These are phyloP conservation scores for Pseudogymnoascus verrucosus DNA, from an alignment of 2,329 filamentous ascomycete species.

Conservation along the genomic window DNA sequence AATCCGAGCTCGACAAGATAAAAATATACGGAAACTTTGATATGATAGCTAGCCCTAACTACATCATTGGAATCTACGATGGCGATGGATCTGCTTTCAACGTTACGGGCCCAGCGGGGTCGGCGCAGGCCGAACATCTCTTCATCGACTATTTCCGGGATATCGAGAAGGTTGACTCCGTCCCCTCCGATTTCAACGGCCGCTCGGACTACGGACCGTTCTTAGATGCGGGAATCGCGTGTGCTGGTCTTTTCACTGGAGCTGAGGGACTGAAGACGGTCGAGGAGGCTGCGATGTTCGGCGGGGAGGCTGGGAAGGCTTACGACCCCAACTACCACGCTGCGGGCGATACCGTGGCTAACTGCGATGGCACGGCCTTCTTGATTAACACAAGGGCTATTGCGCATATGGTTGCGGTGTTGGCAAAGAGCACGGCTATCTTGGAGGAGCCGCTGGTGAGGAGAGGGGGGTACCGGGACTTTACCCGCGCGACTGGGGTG, in stretches of 20 bases:
- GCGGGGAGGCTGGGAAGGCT: conserved; percentile 44
- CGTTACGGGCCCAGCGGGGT: conserved; percentile 45
- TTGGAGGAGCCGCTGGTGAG: conserved; percentile 22
- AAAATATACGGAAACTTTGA: conserved; percentile 55
- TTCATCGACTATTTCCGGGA: conserved; percentile 43
- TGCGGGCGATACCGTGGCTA: conserved; percentile 43
- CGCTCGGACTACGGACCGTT: conserved; percentile 54
- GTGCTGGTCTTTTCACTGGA: conserved; percentile 51
- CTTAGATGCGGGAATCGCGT: conserved; percentile 45
- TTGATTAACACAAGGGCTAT: conserved; percentile 47
- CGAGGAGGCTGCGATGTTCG: conserved; percentile 41
- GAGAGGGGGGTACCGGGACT: neutral
- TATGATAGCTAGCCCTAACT: conserved; percentile 33
- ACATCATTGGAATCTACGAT: conserved; percentile 29
- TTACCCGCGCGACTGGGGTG: neutral
- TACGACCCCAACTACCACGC: conserved; percentile 52
- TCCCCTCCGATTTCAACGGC: conserved; percentile 45
- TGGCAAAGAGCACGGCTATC: conserved; percentile 38
- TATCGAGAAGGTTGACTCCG: conserved; percentile 33
- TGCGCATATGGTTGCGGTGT: conserved; percentile 43
- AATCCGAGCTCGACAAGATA: conserved; percentile 45
- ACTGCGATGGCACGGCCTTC: conserved; percentile 46
- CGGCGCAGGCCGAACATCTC: conserved; percentile 43
- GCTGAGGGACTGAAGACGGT: conserved; percentile 51
- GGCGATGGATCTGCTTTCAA: conserved; percentile 49